A percentile compares a stretch with the other conserved stretches of the same genome.
These are phyloP conservation scores for Infundibulicybe gibba DNA, from an alignment of 768 basidiomycete species.

Conservation along the genomic window DNA sequence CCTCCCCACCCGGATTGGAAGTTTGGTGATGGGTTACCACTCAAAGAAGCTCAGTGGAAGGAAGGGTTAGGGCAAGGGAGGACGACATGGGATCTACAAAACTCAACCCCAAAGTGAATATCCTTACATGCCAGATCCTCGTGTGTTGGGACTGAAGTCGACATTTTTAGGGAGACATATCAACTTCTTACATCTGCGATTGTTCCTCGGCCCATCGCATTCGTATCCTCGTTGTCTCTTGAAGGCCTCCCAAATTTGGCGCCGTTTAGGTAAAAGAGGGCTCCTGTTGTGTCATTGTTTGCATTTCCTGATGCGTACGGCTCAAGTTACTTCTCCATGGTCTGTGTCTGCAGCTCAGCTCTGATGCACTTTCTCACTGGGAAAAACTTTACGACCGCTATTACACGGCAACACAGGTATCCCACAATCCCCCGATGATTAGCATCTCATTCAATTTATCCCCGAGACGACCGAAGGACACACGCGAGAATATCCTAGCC, in stretches of 20 bases:
- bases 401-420: slow-evolving; percentile 33
- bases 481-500: slow-evolving; percentile 57
- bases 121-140: slow-evolving; percentile 1
- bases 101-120: slow-evolving; percentile 16
- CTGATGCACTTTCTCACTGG: too few relatives aligned
- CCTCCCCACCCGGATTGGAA: too few relatives aligned
- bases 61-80: slow-evolving; percentile 17
- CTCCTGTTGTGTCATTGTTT: background rate
- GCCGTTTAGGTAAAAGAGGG: slow-evolving; percentile 52
- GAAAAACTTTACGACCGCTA: slow-evolving; percentile 13
- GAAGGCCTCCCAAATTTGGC: slow-evolving; percentile 58
- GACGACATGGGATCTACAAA: slow-evolving; percentile 16
- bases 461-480: slow-evolving; percentile 50
- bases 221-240: slow-evolving; percentile 56
- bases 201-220: slow-evolving; percentile 64
- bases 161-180: slow-evolving; percentile 34
- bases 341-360: slow-evolving; percentile 20
- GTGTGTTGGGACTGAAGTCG: background rate
- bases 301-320: slow-evolving; percentile 2
- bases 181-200: slow-evolving; percentile 50
- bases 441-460: slow-evolving; percentile 55
- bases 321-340: slow-evolving; percentile 61
- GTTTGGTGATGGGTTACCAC: background rate
- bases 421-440: slow-evolving; percentile 64
- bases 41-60: slow-evolving; percentile 6